Conservation (phyloP, 2,329 filamentous ascomycete genomes). For the Penicillium freii region DNA sequence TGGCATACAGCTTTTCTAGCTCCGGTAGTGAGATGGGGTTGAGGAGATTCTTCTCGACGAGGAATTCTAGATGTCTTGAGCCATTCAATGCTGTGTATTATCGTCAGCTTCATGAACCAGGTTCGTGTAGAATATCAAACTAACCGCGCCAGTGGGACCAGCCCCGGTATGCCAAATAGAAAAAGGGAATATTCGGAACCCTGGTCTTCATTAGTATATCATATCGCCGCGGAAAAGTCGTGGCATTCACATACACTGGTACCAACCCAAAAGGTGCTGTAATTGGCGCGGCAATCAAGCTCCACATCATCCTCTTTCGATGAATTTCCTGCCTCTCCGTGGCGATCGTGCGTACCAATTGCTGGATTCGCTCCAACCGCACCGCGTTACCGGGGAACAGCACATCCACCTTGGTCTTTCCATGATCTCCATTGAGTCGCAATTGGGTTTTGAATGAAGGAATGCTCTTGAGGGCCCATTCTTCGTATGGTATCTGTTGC, state of each 20-base stretch:
- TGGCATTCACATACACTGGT: conserved; percentile 65
- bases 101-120: conserved; percentile 11
- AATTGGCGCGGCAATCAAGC: conserved; percentile 77
- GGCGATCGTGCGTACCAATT: conserved; percentile 67
- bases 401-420: conserved; percentile 63
- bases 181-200: conserved; percentile 92
- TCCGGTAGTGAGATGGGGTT: conserved; percentile 62
- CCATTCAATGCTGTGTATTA: conserved; percentile 65
- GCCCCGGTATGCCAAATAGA: conserved; percentile 84
- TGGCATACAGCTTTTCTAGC: conserved; percentile 72
- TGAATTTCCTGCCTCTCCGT: conserved; percentile 80
- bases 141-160: conserved; percentile 81
- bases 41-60: conserved; percentile 71
- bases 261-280: conserved; percentile 78
- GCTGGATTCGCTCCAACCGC: conserved; percentile 59
- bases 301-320: conserved; percentile 73
- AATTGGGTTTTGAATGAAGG: conserved; percentile 72
- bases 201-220: conserved; percentile 46
- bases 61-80: conserved; percentile 78
- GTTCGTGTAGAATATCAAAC: conserved; percentile 21
- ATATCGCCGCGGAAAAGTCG: neutral
- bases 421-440: conserved; percentile 61
- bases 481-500: conserved; percentile 86
- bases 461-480: conserved; percentile 96
- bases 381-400: conserved; percentile 74